These are phyloP conservation scores for Jacaranda copaia DNA, from an alignment of 257 asterid species.

Conservation along the genomic window DNA sequence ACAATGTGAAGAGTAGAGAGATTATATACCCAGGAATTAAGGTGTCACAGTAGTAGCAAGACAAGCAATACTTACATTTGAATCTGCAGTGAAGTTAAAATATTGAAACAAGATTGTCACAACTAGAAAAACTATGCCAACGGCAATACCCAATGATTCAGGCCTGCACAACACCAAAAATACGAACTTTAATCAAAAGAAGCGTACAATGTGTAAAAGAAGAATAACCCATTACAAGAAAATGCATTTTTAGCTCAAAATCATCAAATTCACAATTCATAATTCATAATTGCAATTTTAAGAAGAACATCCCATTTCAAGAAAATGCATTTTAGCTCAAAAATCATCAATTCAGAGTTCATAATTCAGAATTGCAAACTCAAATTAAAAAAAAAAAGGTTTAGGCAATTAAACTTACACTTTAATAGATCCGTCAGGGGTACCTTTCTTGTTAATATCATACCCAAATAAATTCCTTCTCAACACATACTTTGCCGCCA, in stretches of 20 bases:
- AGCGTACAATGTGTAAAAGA: neutral
- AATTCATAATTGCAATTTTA: slow-evolving; percentile 1
- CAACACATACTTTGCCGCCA: slow-evolving; percentile 76
- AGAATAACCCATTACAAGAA: neutral
- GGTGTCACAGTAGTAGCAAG: slow-evolving; percentile 16
- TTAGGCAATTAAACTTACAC: slow-evolving; percentile 61
- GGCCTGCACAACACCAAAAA: slow-evolving; percentile 67
- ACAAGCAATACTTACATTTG: slow-evolving; percentile 48
- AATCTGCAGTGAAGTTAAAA: slow-evolving; percentile 81
- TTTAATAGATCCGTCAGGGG: slow-evolving; percentile 89
- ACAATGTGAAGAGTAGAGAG: slow-evolving; percentile 10
- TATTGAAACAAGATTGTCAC: slow-evolving; percentile 80
- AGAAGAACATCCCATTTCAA: neutral
- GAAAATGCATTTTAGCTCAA: slow-evolving; percentile 20
- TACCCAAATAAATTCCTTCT: slow-evolving; percentile 84
- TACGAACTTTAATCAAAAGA: slow-evolving; percentile 23
- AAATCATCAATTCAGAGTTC: slow-evolving; percentile 19
- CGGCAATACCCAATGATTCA: slow-evolving; percentile 89
- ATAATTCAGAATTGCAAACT: neutral
- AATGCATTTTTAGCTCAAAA: slow-evolving; percentile 31
- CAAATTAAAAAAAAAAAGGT: neutral
- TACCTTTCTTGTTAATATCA: slow-evolving; percentile 92
- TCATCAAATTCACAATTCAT: slow-evolving; percentile 10
- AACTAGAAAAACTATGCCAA: slow-evolving; percentile 81
- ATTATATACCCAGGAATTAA: neutral